Base-by-base conservation (phyloP, 371 early-diverging fungal species). In the Scutellospora calospora region DNA sequence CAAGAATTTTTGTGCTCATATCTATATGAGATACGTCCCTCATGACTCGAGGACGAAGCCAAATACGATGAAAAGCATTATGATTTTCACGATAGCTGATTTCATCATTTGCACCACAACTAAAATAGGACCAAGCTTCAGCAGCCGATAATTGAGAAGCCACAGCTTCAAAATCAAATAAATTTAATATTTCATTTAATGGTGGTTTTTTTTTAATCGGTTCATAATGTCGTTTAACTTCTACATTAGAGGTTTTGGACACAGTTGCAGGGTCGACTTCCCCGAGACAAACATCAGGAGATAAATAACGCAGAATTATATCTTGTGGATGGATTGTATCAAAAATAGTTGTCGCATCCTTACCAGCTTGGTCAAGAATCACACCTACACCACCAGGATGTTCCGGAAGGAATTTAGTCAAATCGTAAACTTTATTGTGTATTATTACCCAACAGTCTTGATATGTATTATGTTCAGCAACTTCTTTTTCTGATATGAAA, bases 111-210 rank as follows among this genome's bases (percentile, higher is more conserved):
- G 95, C 89, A 14, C 95, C 95, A 25, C 91, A 93, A 68, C 90
- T 89, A 84, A 94, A 97, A 84, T 96, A 97, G 33, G 91, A 94
- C 96, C 96, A 96, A 2, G 95, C 95, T 77, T 93, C 91, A 20
- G 88, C 83, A 52, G 83, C 86, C 63, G 94, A 82, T 0, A 89
- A 85, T 54, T 81, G 83, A 66, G 87, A 84, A 16, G 95, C 95
- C 6, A 93, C 88, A 14, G 89, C 88, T 81, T 95, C 94, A 85
- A 95, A 94, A 83, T 95, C 95, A 84, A 89, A 92, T 18, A 89
- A 29, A 77, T 94, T 94, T 41, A 93, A 87, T 86, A 94, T 90
- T 76, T 89, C 88, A 29, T 82, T 80, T 22, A 95, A 81, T 51
- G 83, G 79, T 57, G 95, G 95, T 81, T 86, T 88, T 9, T 85